Evolutionary conservation across 2,329 filamentous ascomycete species (phyloP).

Genomic region (Monascus ruber): DNA sequence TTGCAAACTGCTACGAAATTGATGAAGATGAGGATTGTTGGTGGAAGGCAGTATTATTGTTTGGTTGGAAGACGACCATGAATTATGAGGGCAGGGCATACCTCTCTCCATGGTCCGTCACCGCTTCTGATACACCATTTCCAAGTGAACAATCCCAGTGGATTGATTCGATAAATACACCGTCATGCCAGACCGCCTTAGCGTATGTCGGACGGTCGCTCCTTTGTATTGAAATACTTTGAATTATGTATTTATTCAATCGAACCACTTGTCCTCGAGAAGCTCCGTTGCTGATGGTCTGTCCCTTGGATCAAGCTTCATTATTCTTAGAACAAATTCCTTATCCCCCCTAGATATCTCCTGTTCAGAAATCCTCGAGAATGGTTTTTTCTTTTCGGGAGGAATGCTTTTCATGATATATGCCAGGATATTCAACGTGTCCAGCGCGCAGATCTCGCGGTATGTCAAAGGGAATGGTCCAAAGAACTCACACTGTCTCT

Average conservation of each 20-base stretch:
- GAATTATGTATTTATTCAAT: not conserved
- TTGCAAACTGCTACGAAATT: too few relatives aligned
- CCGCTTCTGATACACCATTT: too few relatives aligned
- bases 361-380: slow-evolving; percentile 9
- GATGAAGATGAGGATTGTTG: too few relatives aligned
- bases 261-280: slow-evolving; percentile 29
- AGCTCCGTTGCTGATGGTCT: slow-evolving; percentile 28
- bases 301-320: slow-evolving; percentile 35
- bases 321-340: slow-evolving; percentile 30
- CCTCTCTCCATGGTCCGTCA: too few relatives aligned
- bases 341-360: slow-evolving; percentile 22
- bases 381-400: slow-evolving; percentile 14
- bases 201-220: too few relatives aligned
- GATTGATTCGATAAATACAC: too few relatives aligned
- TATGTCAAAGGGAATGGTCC: slow-evolving; percentile 14
- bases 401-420: slow-evolving; percentile 7
- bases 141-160: too few relatives aligned
- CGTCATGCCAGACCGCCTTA: too few relatives aligned
- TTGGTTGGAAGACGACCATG: too few relatives aligned
- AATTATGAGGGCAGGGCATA: too few relatives aligned
- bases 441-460: slow-evolving; percentile 6
- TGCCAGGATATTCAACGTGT: slow-evolving; percentile 3
- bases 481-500: slow-evolving; percentile 4
- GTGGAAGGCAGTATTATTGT: too few relatives aligned
- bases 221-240: too few relatives aligned